A percentile compares a stretch with the other conserved stretches of the same genome.
phyloP scores from a whole-genome alignment of 1,139 yeast species.

The Candida tropicalis region DNA sequence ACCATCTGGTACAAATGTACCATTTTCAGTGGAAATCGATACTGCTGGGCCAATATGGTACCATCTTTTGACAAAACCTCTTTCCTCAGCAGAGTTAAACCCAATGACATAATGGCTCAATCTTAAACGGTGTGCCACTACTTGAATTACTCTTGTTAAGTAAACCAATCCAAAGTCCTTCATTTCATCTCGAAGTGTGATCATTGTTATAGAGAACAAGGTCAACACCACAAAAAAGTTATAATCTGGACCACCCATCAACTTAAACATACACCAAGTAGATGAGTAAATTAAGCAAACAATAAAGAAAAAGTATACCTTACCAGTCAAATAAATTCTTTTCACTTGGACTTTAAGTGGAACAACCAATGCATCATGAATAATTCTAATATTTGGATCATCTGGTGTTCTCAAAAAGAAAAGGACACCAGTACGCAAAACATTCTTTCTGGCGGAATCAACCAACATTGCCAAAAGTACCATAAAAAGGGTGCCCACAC shows the following conservation, averaged over 20 bases:
- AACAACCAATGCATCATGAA: conserved; percentile 83
- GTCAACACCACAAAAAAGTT: conserved; percentile 14
- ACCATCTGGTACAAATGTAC: conserved; percentile 72
- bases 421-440: conserved; percentile 85
- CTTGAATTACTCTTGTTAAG: conserved; percentile 67
- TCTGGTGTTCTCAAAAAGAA: conserved; percentile 93
- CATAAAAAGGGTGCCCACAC: conserved; percentile 83
- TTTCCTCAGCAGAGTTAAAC: conserved; percentile 67
- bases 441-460: conserved; percentile 72
- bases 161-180: conserved; percentile 45
- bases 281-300: conserved; percentile 74
- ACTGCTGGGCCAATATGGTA: conserved; percentile 23
- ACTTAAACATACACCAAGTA: conserved; percentile 50
- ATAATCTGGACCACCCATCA: conserved; percentile 24
- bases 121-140: conserved; percentile 60
- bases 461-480: conserved; percentile 82
- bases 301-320: conserved; percentile 76
- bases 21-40: background rate
- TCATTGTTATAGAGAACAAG: conserved; percentile 12
- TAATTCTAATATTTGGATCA: conserved; percentile 86
- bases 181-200: conserved; percentile 20
- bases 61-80: conserved; percentile 57
- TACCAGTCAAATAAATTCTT: conserved; percentile 72
- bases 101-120: conserved; percentile 80
- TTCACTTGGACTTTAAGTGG: conserved; percentile 73